Base-by-base conservation (phyloP, 257 asterid genomes). In the Lavandula angustifolia region DNA sequence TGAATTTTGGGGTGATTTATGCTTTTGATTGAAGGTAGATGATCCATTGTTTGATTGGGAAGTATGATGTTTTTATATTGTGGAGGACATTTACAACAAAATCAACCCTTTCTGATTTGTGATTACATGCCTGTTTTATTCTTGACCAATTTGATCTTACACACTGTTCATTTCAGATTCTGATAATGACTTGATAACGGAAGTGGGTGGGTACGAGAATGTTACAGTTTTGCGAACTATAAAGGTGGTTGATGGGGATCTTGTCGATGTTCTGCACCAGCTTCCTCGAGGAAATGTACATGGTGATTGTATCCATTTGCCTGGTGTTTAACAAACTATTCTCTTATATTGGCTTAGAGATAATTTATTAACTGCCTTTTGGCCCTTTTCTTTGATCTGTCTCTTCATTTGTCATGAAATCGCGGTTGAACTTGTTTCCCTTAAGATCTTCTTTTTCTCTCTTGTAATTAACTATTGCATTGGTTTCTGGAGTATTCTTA, bases 121-220 rank as follows among this genome's bases (percentile, higher is more conserved):
- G 27, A 8, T 53, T 58, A 22, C 53, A 10, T 54, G 40, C 58
- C 35, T 50, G 43, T 54, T 53, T 32, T 51, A 33, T 7, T 57
- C 41, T 13, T 13, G 34, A 32, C 12, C 32, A 18, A 3, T 60
- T 63, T 70, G 52, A 12, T 57, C 50, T 17, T 51, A 12, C 47
- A 12, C 47, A 44, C 34, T 38, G 46, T 53, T 66, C 50, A 9
- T 41, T 80, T 73, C 87, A 92, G 99, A 83, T 59, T 81, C 97
- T 59, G 76, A 78, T 60, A 94, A 94, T 66, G 95, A 83, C 62
- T 68, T 89, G 85, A 83, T 90, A n/a, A 71, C 73, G 70, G 97
- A 89, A 80, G 89, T 92, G 51, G 99, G 99, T 34, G 99, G 99
- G 67, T 94, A 94, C 31, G 90, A 94, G 71, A 84, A 90, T 56